These are phyloP conservation scores for Pseudocercospora fuligena DNA, from an alignment of 2,329 filamentous ascomycete species.

Conservation along the genomic window DNA sequence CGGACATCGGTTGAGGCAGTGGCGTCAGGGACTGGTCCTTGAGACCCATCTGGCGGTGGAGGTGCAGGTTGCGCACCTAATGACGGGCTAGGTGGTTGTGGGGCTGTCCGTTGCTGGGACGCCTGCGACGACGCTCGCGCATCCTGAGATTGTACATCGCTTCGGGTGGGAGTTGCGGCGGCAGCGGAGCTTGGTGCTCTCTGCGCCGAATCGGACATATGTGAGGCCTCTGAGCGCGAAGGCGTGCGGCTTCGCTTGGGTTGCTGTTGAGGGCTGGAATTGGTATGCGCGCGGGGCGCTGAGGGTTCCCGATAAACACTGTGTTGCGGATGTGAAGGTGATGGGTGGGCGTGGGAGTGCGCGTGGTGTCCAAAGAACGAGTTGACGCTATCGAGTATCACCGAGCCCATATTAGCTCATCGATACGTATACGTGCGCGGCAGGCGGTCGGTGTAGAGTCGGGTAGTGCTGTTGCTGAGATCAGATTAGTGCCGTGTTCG, in stretches of 20 bases:
- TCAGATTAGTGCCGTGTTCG: conserved; percentile 23
- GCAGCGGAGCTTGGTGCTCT: conserved; percentile 39
- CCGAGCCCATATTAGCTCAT: conserved; percentile 63
- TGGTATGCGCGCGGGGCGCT: conserved; percentile 29
- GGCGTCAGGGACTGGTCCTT: conserved; percentile 7
- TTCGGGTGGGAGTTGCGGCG: conserved; percentile 20
- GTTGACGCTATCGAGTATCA: conserved; percentile 72
- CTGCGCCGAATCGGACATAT: conserved; percentile 39
- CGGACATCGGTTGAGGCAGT: conserved; percentile 34
- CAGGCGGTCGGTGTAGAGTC: conserved; percentile 22
- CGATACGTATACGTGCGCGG: conserved; percentile 24
- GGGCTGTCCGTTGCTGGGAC: conserved; percentile 21
- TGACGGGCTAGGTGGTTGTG: conserved; percentile 34
- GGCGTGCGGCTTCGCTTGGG: conserved; percentile 36
- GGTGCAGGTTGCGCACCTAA: conserved; percentile 37
- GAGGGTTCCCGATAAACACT: conserved; percentile 31
- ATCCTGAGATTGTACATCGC: conserved; percentile 26
- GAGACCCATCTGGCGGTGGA: conserved; percentile 31
- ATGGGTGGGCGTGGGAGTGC: conserved; percentile 14
- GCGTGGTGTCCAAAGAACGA: conserved; percentile 55
- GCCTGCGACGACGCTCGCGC: conserved; percentile 26
- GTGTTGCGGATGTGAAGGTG: conserved; percentile 34
- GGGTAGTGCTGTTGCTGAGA: conserved; percentile 20
- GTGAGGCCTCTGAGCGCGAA: conserved; percentile 30
- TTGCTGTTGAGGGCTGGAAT: conserved; percentile 26